Evolutionary conservation across 306 rosid species (phyloP), one percentile per base, ranked within the genome.

Genomic region (Gillenia trifoliata): DNA sequence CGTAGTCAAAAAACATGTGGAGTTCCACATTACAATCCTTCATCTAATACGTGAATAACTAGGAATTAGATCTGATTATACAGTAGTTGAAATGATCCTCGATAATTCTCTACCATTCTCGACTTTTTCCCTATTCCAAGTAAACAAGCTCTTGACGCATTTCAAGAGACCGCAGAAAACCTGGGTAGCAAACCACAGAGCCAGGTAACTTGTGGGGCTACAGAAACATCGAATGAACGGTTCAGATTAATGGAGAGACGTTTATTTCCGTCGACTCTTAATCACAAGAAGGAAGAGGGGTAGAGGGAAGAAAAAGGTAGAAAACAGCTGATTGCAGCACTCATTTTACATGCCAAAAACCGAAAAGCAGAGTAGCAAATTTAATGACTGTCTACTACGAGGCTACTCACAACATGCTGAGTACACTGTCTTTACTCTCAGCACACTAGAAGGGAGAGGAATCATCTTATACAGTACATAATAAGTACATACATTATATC

Each of bases 351-450:
- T 62, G 70, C 85, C 73, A 49, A 60, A 78, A 85, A 80, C 76
- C 72, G 62, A 77, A 31, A 60, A 55, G 5, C 23, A n/a, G 69
- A 57, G 68, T 70, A 60, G 63, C 79, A 78, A 75, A 62, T 72
- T 45, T 73, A 74, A 78, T 20, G 64, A 54, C 67, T 75, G 73
- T 34, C 74, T 40, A 61, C 23, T 10, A 38, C 55, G 49, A 47
- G 62, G 50, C 52, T 56, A 74, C 80, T 72, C 64, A 65, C 26
- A 66, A 76, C 70, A 66, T 65, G 73, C 72, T 72, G 78, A 79
- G 82, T 78, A 80, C 85, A 82, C 31, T n/a, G 74, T 73, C 77
- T 82, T 61, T 67, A 66, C 88, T 78, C 86, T 80, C 83, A 59
- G 85, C 73, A 77, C 75, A 73, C 73, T 78, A 76, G 38, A 66